These are phyloP conservation scores for Solanum neorickii DNA, from an alignment of 257 asterid species.

Conservation along the genomic window DNA sequence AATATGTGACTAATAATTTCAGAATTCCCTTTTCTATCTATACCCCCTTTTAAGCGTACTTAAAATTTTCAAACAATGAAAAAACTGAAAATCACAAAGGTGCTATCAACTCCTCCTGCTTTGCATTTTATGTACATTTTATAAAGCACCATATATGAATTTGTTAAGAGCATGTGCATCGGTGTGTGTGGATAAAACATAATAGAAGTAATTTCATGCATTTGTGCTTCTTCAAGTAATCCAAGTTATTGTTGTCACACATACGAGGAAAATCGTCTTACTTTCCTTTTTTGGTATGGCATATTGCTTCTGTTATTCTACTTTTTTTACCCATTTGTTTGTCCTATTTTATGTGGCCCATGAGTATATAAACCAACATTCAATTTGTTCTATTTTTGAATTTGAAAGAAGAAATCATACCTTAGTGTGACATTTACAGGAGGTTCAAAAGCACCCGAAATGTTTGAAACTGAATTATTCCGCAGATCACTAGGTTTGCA, in stretches of 20 bases:
- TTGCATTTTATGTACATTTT: background rate
- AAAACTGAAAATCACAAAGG: background rate
- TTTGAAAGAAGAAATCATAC: slow-evolving; percentile 11
- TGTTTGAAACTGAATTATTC: slow-evolving; percentile 19
- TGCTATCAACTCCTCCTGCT: background rate
- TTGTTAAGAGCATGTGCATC: background rate
- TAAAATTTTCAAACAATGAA: background rate
- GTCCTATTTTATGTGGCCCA: background rate
- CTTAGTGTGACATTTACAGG: slow-evolving; percentile 30
- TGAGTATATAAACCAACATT: background rate
- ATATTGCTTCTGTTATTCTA: background rate
- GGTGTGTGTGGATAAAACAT: background rate
- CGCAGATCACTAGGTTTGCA: slow-evolving; percentile 22
- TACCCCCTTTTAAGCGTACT: background rate
- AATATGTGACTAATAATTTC: background rate
- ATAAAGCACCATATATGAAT: background rate
- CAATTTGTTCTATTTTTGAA: background rate
- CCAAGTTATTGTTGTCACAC: background rate
- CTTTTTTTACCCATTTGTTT: background rate
- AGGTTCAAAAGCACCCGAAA: slow-evolving; percentile 29
- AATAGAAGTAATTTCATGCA: background rate
- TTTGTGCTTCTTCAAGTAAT: background rate
- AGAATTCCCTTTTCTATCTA: background rate
- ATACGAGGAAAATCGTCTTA: background rate
- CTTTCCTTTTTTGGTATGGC: background rate